Conservation (phyloP, 169 alveolate species). For the Eimeria necatrix region DNA sequence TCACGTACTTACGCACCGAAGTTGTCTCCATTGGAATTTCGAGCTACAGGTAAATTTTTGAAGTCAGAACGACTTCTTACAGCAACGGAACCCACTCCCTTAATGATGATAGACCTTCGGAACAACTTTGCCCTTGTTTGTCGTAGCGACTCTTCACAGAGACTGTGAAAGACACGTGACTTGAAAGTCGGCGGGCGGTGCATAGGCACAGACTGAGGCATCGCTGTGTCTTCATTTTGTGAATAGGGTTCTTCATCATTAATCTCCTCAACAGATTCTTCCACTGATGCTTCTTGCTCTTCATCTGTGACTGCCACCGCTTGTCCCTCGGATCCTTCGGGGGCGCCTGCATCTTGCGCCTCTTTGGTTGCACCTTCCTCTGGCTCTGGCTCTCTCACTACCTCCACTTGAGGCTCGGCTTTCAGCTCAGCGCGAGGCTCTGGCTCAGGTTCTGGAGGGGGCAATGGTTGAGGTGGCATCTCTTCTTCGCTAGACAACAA, state of each 20-base stretch:
- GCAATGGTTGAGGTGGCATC: background rate
- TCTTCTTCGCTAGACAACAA: background rate
- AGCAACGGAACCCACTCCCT: slow-evolving; percentile 64
- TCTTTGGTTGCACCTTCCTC: background rate
- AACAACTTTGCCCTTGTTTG: background rate
- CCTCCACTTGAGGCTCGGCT: background rate
- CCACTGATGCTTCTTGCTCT: background rate
- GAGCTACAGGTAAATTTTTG: background rate
- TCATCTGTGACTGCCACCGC: background rate
- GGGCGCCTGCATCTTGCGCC: background rate
- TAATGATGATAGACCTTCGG: slow-evolving; percentile 31
- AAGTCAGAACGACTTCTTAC: slow-evolving; percentile 17
- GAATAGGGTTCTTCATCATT: background rate
- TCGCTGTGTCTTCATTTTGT: background rate
- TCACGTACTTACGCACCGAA: background rate
- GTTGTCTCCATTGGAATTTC: background rate
- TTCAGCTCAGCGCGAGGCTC: background rate
- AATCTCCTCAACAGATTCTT: background rate
- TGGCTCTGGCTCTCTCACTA: background rate
- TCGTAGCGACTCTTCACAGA: slow-evolving; percentile 29
- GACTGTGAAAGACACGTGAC: slow-evolving; percentile 55
- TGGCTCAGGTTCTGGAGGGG: slow-evolving; percentile 9
- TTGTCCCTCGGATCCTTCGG: background rate
- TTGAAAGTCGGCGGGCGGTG: slow-evolving; percentile 15
- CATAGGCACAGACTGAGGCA: background rate